These are phyloP conservation scores for Hymenoscyphus albidus DNA, from an alignment of 2,329 filamentous ascomycete species.

Conservation along the genomic window DNA sequence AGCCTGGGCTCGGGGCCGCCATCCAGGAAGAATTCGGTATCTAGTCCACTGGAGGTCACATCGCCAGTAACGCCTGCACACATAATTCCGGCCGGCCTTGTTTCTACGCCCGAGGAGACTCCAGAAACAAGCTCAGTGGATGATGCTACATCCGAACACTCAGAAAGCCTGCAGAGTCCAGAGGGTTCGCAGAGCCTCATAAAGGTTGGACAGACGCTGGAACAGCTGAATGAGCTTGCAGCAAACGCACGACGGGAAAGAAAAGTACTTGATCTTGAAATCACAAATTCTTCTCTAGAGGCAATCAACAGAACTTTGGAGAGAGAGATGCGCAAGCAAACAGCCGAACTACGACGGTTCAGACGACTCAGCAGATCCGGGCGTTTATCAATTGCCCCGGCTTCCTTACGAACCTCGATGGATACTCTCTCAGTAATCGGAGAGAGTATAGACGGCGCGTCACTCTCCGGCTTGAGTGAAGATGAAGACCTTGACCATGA, in stretches of 20 bases:
- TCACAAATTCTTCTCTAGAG: slow-evolving; percentile 89
- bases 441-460: slow-evolving; percentile 32
- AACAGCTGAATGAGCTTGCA: slow-evolving; percentile 70
- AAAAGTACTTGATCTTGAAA: slow-evolving; percentile 94
- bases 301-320: slow-evolving; percentile 94
- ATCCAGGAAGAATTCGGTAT: slow-evolving; percentile 25
- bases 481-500: slow-evolving; percentile 37
- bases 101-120: slow-evolving; percentile 27
- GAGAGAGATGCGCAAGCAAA: slow-evolving; percentile 86
- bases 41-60: slow-evolving; percentile 18
- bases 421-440: slow-evolving; percentile 44
- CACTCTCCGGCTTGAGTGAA: slow-evolving; percentile 50
- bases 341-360: slow-evolving; percentile 79
- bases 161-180: slow-evolving; percentile 11
- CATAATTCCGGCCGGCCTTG: slow-evolving; percentile 20
- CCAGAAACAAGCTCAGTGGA: slow-evolving; percentile 12
- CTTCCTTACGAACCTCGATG: slow-evolving; percentile 44
- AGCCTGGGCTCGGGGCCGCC: slow-evolving; percentile 29
- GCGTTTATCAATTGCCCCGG: slow-evolving; percentile 58
- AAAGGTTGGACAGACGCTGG: slow-evolving; percentile 51
- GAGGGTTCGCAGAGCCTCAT: slow-evolving; percentile 46
- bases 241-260: slow-evolving; percentile 86
- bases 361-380: slow-evolving; percentile 81
- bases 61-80: slow-evolving; percentile 23
- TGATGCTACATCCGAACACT: slow-evolving; percentile 1